Base-by-base conservation (phyloP, 768 basidiomycete species). In the Xerocomus potaroensis region DNA sequence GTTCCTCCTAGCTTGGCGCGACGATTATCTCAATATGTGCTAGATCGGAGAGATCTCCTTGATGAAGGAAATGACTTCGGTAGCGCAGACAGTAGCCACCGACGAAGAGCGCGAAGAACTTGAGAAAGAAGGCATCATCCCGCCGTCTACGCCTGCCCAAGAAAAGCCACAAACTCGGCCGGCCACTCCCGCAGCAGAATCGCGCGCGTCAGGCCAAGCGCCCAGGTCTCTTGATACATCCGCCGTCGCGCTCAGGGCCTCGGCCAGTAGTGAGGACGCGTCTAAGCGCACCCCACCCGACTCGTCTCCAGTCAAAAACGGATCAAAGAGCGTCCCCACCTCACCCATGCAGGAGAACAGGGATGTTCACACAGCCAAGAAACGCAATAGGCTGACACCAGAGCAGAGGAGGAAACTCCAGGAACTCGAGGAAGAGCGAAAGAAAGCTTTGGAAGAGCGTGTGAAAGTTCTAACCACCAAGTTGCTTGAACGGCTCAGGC, bases 31-130 rank as follows among this genome's bases (percentile, higher is more conserved):
- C 34, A 45, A 32, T 27, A 14, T 27, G 41, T 16, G 34, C 15
- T 65, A 96, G 94, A 95, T 98, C 51, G 95, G 95, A 48, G 95
- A 97, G 72, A 94, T 99, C 45, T 85, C 87, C 6, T 75, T 97
- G 31, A 91, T 96, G 81, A 97, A 93, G 62, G 91, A 90, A 55
- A 89, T 92, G 85, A 83, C 88, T 19, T 79, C 80, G 27, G 81
- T 88, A 21, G 87, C 92, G 12, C 79, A 84, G 27, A 87, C 87
- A 5, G 87, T 92, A 73, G 87, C 92, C 81, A 80, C 85, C 0
- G 92, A 94, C 6, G 96, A 97, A 59, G 95, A 96, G 60, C 86
- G 85, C 67, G 84, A 84, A 10, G 92, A 91, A 54, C 77, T 91
- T 52, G 89, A 91, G 68, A 81, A 77, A 48, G 83, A 84, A 50